phyloP scores from a whole-genome alignment of 345 rosid genomes.

The Ceriops zippeliana region DNA sequence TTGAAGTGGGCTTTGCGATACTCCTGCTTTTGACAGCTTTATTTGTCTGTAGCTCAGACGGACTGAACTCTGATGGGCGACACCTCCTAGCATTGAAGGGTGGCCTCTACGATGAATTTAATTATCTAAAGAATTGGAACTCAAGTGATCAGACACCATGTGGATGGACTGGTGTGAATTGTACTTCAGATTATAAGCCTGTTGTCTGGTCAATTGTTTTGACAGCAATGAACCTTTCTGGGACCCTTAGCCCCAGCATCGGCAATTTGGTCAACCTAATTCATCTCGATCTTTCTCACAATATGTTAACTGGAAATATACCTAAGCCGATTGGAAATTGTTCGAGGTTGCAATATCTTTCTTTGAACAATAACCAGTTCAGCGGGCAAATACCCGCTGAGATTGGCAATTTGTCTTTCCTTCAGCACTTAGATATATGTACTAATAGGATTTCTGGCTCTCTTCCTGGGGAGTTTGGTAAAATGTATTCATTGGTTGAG shows the following conservation, averaged over 20 bases:
- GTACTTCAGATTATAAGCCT: slow-evolving; percentile 39
- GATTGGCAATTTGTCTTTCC: slow-evolving; percentile 30
- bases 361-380: slow-evolving; percentile 57
- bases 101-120: slow-evolving; percentile 42
- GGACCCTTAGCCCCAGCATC: slow-evolving; percentile 53
- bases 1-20: slow-evolving; percentile 31
- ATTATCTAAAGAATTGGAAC: slow-evolving; percentile 57
- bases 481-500: slow-evolving; percentile 48
- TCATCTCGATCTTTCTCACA: slow-evolving; percentile 43
- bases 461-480: slow-evolving; percentile 53
- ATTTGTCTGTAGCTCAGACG: slow-evolving; percentile 15
- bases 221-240: slow-evolving; percentile 51
- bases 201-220: slow-evolving; percentile 50
- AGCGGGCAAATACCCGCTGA: slow-evolving; percentile 59
- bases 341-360: slow-evolving; percentile 42
- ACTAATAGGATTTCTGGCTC: slow-evolving; percentile 45
- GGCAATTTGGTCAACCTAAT: slow-evolving; percentile 33
- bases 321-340: slow-evolving; percentile 38
- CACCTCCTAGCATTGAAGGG: slow-evolving; percentile 46
- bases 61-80: slow-evolving; percentile 29
- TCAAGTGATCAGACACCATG: slow-evolving; percentile 53
- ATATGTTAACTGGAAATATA: slow-evolving; percentile 56
- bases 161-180: slow-evolving; percentile 59
- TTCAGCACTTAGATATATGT: slow-evolving; percentile 32
- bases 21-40: slow-evolving; percentile 23